Percentiles rank a stretch among this genome's conserved stretches.
Conservation (phyloP, 2,329 filamentous ascomycete genomes). For the Xylaria sp. region DNA sequence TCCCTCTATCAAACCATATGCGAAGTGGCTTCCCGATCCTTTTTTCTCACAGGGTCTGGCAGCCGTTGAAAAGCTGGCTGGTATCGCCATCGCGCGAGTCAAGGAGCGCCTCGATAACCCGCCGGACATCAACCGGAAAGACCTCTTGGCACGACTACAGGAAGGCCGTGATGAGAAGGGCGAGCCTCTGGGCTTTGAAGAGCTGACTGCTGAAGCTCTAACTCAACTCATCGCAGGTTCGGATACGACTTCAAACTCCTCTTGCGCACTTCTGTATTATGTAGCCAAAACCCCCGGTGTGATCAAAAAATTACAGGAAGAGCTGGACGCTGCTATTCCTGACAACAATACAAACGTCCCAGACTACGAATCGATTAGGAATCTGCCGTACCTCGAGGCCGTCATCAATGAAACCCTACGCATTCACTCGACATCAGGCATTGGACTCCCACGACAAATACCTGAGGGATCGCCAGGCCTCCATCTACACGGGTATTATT, state of each 20-base stretch:
- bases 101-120: slow-evolving; percentile 77
- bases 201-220: slow-evolving; percentile 87
- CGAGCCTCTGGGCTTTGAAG: slow-evolving; percentile 77
- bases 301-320: slow-evolving; percentile 75
- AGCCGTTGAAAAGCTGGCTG: slow-evolving; percentile 83
- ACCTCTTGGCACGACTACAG: slow-evolving; percentile 85
- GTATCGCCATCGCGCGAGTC: slow-evolving; percentile 87
- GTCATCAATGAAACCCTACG: slow-evolving; percentile 86
- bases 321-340: slow-evolving; percentile 77
- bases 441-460: slow-evolving; percentile 82
- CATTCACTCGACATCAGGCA: slow-evolving; percentile 85
- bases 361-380: slow-evolving; percentile 75
- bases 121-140: slow-evolving; percentile 74
- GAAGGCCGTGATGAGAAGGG: slow-evolving; percentile 85
- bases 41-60: slow-evolving; percentile 81
- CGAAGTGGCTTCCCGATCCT: slow-evolving; percentile 81
- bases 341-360: slow-evolving; percentile 69
- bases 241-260: slow-evolving; percentile 82
- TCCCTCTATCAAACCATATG: slow-evolving; percentile 80
- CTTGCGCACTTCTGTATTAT: slow-evolving; percentile 86
- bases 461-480: slow-evolving; percentile 72
- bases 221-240: slow-evolving; percentile 87
- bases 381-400: slow-evolving; percentile 78
- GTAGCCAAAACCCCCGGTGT: slow-evolving; percentile 76
- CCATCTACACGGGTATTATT: slow-evolving; percentile 73